phyloP scores from a whole-genome alignment of 2,329 filamentous ascomycete species.

The Neofusicoccum kwambonambiense region DNA sequence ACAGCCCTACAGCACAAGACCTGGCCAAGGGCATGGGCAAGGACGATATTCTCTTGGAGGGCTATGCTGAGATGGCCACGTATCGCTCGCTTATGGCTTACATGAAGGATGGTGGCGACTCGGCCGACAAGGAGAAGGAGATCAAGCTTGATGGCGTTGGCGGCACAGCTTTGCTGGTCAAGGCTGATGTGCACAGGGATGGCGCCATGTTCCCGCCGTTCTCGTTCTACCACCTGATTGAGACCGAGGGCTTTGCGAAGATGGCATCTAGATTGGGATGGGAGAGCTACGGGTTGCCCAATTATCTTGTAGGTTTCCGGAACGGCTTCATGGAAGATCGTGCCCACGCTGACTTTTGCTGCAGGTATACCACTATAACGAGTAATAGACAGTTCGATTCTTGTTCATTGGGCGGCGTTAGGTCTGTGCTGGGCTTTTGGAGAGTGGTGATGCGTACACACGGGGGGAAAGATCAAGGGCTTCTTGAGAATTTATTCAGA shows the following conservation, averaged over 20 bases:
- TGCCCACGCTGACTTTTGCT: not conserved
- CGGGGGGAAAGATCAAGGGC: not conserved
- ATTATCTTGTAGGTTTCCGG: constrained; percentile 76
- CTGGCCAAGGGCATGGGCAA: constrained; percentile 78
- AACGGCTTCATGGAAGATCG: constrained; percentile 2
- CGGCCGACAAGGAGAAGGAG: constrained; percentile 55
- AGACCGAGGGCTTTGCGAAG: constrained; percentile 96
- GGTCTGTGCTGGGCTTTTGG: not conserved
- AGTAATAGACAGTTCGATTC: constrained; percentile 49
- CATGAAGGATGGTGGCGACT: constrained; percentile 55
- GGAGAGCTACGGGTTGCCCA: constrained; percentile 82
- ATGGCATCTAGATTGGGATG: constrained; percentile 91
- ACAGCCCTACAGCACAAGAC: constrained; percentile 75
- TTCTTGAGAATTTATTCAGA: not conserved
- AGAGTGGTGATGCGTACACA: not conserved
- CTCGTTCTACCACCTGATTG: constrained; percentile 92
- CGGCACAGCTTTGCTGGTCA: constrained; percentile 87
- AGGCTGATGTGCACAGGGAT: constrained; percentile 94
- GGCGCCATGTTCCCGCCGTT: constrained; percentile 99
- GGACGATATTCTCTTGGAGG: constrained; percentile 91
- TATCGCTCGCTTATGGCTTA: constrained; percentile 90
- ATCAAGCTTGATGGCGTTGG: constrained; percentile 89
- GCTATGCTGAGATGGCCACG: constrained; percentile 89
- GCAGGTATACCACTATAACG: constrained; percentile 87
- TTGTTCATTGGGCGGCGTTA: constrained; percentile 36